Evolutionary conservation across 2,329 filamentous ascomycete species (phyloP).

Genomic region (Trichoderma sp.): DNA sequence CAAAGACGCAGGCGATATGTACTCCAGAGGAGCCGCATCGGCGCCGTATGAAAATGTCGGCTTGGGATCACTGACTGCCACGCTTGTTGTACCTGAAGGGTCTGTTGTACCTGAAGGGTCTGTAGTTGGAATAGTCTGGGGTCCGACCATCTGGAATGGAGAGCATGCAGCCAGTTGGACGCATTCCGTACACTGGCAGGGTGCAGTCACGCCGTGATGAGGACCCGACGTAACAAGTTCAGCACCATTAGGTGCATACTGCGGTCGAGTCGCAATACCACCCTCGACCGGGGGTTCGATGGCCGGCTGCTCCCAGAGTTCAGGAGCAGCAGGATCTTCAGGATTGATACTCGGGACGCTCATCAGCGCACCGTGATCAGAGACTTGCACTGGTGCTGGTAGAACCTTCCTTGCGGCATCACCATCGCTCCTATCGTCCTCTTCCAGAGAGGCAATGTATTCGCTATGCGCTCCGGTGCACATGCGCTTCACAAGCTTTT

Average conservation of each 20-base stretch:
- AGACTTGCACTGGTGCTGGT: neutral
- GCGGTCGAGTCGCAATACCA: too few species aligned
- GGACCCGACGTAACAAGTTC: neutral
- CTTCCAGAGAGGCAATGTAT: neutral
- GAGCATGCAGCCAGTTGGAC: too few species aligned
- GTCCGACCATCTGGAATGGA: neutral
- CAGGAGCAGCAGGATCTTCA: neutral
- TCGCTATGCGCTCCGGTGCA: neutral
- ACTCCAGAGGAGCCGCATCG: neutral
- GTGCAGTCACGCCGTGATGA: neutral
- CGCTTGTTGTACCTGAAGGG: too few species aligned
- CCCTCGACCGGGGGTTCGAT: neutral
- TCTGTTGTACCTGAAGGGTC: too few species aligned
- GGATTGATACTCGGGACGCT: neutral
- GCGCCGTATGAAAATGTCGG: neutral
- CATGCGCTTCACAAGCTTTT: slow-evolving; percentile 31
- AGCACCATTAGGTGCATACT: neutral
- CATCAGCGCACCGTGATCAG: neutral
- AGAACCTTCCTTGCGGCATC: neutral
- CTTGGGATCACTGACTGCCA: neutral
- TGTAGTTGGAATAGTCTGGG: neutral
- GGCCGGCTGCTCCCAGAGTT: neutral
- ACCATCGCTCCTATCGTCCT: neutral
- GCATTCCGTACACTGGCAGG: too few species aligned
- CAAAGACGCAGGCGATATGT: neutral